Conservation (phyloP, 163 green algal species). For the Scenedesmus sp. region DNA sequence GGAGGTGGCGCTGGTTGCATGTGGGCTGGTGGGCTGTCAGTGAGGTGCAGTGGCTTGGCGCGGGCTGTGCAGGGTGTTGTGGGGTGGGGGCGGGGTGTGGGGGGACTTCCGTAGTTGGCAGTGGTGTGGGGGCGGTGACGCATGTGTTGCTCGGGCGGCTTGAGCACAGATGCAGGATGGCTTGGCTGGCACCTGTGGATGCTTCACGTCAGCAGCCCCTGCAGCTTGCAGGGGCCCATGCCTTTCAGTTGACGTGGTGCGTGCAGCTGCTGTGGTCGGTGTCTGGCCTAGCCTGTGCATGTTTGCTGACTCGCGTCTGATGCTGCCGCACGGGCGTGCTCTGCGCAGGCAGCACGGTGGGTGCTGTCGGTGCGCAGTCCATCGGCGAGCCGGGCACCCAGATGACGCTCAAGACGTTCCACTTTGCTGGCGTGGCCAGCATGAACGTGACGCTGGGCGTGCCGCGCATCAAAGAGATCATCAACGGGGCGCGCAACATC, state of each 20-base stretch:
- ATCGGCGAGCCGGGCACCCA: conserved; percentile 98
- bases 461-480: conserved; percentile 99
- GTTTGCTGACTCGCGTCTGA: neutral
- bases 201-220: too few relatives aligned
- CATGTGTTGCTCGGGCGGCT: too few relatives aligned
- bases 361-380: conserved; percentile 92
- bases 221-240: too few relatives aligned
- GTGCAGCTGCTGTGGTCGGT: neutral
- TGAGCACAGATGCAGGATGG: too few relatives aligned
- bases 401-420: conserved; percentile 99
- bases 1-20: neutral
- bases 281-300: neutral
- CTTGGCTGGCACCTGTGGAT: too few relatives aligned
- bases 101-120: too few relatives aligned
- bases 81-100: too few relatives aligned
- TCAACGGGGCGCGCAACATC: conserved; percentile 98
- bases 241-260: too few relatives aligned
- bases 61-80: neutral
- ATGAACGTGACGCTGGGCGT: conserved; percentile 97
- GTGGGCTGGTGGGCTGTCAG: too few relatives aligned
- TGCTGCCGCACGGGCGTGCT: neutral
- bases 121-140: too few relatives aligned
- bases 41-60: neutral
- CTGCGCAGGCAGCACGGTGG: conserved; percentile 84
- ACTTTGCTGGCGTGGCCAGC: conserved; percentile 97